A percentile compares a stretch with the other conserved stretches of the same genome.
Evolutionary conservation across 169 alveolate species (phyloP).

Genomic region (Plasmodium gaboni): DNA sequence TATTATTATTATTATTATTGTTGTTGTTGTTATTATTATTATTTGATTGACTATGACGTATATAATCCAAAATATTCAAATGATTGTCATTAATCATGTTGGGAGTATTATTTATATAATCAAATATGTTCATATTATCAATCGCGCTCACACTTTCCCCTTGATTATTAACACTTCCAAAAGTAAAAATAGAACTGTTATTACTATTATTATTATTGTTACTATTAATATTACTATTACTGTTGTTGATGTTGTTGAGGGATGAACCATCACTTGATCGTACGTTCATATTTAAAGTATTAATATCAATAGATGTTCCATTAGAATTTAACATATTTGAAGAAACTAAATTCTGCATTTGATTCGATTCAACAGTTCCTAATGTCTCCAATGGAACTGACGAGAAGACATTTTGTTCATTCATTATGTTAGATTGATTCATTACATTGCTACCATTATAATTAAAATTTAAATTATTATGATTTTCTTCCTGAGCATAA

Average conservation of each 20-base stretch:
- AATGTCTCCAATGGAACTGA: not conserved
- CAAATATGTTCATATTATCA: conserved; percentile 38
- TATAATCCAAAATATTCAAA: conserved; percentile 4
- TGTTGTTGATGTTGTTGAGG: not conserved
- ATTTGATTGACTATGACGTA: not conserved
- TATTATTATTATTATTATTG: not conserved
- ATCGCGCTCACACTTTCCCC: conserved; percentile 1
- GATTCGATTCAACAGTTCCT: not conserved
- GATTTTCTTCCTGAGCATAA: not conserved
- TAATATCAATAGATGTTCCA: not conserved
- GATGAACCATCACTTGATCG: not conserved
- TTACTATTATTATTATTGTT: conserved; percentile 1
- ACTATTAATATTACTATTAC: not conserved
- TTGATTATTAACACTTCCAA: conserved; percentile 5
- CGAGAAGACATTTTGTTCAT: not conserved
- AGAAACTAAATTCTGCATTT: not conserved
- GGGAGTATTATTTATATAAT: conserved; percentile 14
- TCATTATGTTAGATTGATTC: not conserved
- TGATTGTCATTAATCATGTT: conserved; percentile 12
- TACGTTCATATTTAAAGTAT: no score
- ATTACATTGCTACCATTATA: not conserved
- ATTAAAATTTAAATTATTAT: not conserved
- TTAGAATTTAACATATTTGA: not conserved
- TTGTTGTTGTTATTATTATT: not conserved
- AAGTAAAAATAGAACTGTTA: not conserved